phyloP scores from a whole-genome alignment of 768 basidiomycete species.

The Suillus variegatus region DNA sequence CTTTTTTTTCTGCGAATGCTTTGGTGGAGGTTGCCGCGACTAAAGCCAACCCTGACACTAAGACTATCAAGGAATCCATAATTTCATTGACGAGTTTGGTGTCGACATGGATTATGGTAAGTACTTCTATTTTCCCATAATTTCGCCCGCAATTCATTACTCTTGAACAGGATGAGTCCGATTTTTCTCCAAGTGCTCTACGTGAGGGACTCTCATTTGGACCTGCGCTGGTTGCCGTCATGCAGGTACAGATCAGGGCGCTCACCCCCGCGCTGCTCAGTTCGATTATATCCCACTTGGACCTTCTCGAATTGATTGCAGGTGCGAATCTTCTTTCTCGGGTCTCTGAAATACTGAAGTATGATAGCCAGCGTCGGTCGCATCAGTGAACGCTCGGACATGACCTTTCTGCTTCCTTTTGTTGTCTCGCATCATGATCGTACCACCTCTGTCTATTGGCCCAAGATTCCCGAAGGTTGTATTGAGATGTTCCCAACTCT shows the following conservation, averaged over 20 bases:
- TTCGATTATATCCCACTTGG: slow-evolving; percentile 4
- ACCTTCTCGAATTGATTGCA: slow-evolving; percentile 11
- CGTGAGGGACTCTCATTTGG: slow-evolving; percentile 4
- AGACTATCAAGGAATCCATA: slow-evolving; percentile 2
- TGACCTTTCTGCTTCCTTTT: slow-evolving; percentile 13
- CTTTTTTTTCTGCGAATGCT: slow-evolving; percentile 1
- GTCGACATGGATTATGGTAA: slow-evolving; percentile 5
- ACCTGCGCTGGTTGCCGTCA: neutral
- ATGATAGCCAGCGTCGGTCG: slow-evolving; percentile 4
- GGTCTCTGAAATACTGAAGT: neutral
- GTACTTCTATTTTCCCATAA: neutral
- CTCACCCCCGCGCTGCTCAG: neutral
- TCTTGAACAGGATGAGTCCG: neutral
- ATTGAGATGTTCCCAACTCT: slow-evolving; percentile 1
- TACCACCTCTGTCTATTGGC: slow-evolving; percentile 12
- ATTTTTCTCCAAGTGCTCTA: slow-evolving; percentile 1
- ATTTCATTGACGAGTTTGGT: neutral
- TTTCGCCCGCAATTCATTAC: neutral
- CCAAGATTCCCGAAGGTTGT: slow-evolving; percentile 6
- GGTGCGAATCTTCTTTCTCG: neutral
- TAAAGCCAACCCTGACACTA: slow-evolving; percentile 2
- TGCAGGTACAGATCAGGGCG: slow-evolving; percentile 7
- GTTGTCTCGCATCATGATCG: slow-evolving; percentile 12
- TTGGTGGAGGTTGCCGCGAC: neutral
- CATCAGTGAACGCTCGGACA: neutral